Evolutionary conservation across 2,329 filamentous ascomycete genomes (phyloP).

Genomic region (Exophiala oligosperma): DNA sequence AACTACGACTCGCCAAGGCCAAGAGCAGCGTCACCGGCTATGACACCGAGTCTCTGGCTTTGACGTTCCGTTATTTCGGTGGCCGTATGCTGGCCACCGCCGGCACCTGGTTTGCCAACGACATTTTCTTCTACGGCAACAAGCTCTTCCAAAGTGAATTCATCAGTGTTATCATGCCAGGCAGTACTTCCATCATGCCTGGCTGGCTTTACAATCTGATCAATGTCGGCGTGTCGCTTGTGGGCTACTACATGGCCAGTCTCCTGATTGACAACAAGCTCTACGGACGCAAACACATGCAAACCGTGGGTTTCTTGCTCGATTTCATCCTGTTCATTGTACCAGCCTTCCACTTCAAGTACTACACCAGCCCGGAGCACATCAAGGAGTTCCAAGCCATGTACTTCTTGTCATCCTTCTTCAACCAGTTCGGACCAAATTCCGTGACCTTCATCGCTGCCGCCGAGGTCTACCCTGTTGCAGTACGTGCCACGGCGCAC

Average conservation of each 20-base stretch:
- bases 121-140: slow-evolving; percentile 99
- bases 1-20: slow-evolving; percentile 79
- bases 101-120: slow-evolving; percentile 91
- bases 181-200: slow-evolving; percentile 72
- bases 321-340: slow-evolving; percentile 92
- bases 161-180: slow-evolving; percentile 74
- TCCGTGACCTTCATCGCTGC: slow-evolving; percentile 93
- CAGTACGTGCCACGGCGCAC: slow-evolving; percentile 91
- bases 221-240: slow-evolving; percentile 83
- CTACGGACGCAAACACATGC: slow-evolving; percentile 95
- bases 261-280: slow-evolving; percentile 94
- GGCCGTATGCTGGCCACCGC: slow-evolving; percentile 83
- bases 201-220: slow-evolving; percentile 90
- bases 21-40: slow-evolving; percentile 88
- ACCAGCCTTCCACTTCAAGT: slow-evolving; percentile 82
- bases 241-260: slow-evolving; percentile 84
- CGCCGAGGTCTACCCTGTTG: slow-evolving; percentile 91
- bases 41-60: slow-evolving; percentile 76
- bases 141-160: slow-evolving; percentile 95
- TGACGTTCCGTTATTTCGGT: slow-evolving; percentile 81
- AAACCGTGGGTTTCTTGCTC: slow-evolving; percentile 89
- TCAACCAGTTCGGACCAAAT: slow-evolving; percentile 98
- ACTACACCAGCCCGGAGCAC: slow-evolving; percentile 71
- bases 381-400: slow-evolving; percentile 94
- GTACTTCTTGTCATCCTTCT: slow-evolving; percentile 95